Evolutionary conservation across 2,329 filamentous ascomycete species (phyloP).

Genomic region (Fusarium mangiferae): DNA sequence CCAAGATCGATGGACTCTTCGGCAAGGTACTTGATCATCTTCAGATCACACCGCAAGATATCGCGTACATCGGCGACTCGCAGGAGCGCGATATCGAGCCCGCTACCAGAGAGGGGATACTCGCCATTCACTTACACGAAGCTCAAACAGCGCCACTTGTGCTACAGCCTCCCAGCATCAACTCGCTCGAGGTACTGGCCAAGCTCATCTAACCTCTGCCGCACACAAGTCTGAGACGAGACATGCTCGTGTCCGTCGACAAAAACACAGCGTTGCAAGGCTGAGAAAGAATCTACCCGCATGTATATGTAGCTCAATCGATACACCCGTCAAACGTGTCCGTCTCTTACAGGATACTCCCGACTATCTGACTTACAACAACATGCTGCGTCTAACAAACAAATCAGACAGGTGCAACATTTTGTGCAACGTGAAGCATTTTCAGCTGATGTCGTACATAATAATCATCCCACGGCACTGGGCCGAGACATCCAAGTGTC

Average conservation of each 20-base stretch:
- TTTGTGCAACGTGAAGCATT: conserved; percentile 2
- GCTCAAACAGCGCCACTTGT: conserved; percentile 3
- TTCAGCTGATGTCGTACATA: conserved; percentile 7
- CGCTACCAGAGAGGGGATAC: conserved; percentile 42
- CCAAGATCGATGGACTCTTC: conserved; percentile 46
- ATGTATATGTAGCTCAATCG: conserved; percentile 3
- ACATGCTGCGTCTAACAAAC: conserved; percentile 19
- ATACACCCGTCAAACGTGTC: conserved; percentile 28
- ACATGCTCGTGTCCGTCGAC: conserved; percentile 2
- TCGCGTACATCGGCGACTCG: conserved; percentile 47
- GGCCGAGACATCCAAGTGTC: background rate
- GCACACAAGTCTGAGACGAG: background rate
- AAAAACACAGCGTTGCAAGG: conserved; percentile 10
- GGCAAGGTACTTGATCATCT: conserved; percentile 42
- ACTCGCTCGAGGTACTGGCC: conserved; percentile 24
- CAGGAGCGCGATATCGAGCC: conserved; percentile 45
- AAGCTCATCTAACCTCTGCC: background rate
- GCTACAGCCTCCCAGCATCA: conserved; percentile 15
- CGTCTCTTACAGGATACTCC: conserved; percentile 16
- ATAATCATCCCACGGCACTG: background rate
- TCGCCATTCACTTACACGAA: conserved; percentile 43
- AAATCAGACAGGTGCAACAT: conserved; percentile 3
- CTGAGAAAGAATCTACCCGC: conserved; percentile 1
- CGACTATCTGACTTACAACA: background rate
- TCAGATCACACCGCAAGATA: conserved; percentile 36